Conservation (phyloP, 2,329 filamentous ascomycete species). For the Ascochyta viciae-villosae region DNA sequence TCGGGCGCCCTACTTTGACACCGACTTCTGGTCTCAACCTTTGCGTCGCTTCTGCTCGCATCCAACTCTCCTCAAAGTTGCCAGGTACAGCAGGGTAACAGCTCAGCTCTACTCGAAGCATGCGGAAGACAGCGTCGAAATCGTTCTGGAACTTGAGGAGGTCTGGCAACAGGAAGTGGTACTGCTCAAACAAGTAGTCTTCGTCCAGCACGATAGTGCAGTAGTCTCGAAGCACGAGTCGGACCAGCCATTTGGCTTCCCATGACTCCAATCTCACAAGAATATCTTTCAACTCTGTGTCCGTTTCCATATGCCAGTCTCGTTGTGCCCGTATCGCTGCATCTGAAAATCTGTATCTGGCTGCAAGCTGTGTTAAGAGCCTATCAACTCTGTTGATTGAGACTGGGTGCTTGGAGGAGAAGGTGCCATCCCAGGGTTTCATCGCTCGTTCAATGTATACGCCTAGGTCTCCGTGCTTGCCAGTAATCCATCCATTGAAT, state of each 20-base stretch:
- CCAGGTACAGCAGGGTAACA: slow-evolving; percentile 50
- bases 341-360: slow-evolving; percentile 74
- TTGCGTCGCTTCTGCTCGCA: slow-evolving; percentile 50
- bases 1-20: slow-evolving; percentile 55
- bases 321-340: slow-evolving; percentile 51
- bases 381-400: slow-evolving; percentile 77
- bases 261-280: slow-evolving; percentile 60
- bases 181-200: slow-evolving; percentile 62
- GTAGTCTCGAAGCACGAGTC: slow-evolving; percentile 79
- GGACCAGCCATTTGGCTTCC: slow-evolving; percentile 89
- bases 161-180: slow-evolving; percentile 73
- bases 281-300: slow-evolving; percentile 37
- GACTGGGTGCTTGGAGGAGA: slow-evolving; percentile 43
- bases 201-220: slow-evolving; percentile 70
- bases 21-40: slow-evolving; percentile 50
- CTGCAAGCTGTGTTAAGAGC: slow-evolving; percentile 70
- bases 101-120: slow-evolving; percentile 57
- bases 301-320: slow-evolving; percentile 27
- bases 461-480: slow-evolving; percentile 71
- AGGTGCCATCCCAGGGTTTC: slow-evolving; percentile 60
- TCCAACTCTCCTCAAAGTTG: slow-evolving; percentile 33
- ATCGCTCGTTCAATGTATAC: slow-evolving; percentile 73
- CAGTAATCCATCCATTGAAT: slow-evolving; percentile 67
- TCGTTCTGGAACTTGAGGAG: slow-evolving; percentile 74
- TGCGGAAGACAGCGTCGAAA: slow-evolving; percentile 65